phyloP scores from a whole-genome alignment of 2,329 filamentous ascomycete species.

The Neospermospora avenae region DNA sequence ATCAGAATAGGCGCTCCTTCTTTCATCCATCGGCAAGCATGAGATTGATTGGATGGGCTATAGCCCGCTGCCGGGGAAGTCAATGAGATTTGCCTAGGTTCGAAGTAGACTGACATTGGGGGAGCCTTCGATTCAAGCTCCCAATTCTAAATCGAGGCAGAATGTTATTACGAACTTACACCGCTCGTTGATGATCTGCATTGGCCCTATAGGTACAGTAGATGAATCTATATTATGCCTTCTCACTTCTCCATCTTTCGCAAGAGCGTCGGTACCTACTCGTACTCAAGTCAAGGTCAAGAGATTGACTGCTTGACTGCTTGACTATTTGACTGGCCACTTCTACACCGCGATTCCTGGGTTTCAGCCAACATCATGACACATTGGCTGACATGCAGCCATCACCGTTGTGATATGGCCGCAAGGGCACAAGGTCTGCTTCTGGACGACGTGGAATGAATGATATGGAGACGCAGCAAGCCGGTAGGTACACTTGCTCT shows the following conservation, averaged over 20 bases:
- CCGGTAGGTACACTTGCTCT: neutral
- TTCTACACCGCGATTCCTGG: neutral
- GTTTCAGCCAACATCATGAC: neutral
- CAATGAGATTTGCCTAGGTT: neutral
- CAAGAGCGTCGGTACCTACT: too few species aligned
- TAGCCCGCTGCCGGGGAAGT: neutral
- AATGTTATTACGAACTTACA: too few species aligned
- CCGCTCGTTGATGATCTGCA: too few species aligned
- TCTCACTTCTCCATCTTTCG: too few species aligned
- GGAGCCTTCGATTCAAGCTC: too few species aligned
- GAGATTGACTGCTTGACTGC: too few species aligned
- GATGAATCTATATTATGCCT: too few species aligned
- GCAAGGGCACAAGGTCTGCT: neutral
- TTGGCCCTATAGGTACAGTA: too few species aligned
- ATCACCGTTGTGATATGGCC: neutral
- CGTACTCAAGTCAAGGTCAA: too few species aligned
- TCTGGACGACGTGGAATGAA: neutral
- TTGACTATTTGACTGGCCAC: too few species aligned
- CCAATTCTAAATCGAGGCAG: too few species aligned
- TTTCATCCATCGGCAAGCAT: neutral
- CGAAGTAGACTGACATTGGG: too few species aligned
- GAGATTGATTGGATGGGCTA: neutral
- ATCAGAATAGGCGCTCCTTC: neutral
- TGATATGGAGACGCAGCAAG: neutral
- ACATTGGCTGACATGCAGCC: neutral